Base-by-base conservation (phyloP, 2,329 filamentous ascomycete genomes). In the Sclerotinia nivalis region DNA sequence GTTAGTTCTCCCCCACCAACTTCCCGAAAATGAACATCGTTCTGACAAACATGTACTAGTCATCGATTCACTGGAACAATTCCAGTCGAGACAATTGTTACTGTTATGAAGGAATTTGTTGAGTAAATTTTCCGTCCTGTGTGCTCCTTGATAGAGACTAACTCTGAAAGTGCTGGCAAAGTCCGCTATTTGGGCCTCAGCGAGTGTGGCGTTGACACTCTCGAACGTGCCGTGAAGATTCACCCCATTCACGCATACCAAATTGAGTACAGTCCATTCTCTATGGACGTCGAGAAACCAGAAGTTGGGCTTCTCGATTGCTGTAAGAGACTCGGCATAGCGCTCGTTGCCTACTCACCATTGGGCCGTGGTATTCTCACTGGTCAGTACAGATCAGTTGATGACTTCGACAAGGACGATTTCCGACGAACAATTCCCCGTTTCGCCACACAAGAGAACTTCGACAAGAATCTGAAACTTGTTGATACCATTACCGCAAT, bases 131-230 rank as follows among this genome's bases (percentile, higher is more conserved):
- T 22, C 4, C 15, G 8, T 52, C 20, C 58, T 20, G 1, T 45
- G 15, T 18, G 2, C 8, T 43, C 1, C 20, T 25, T 50, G n/a
- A 40, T 1, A 18, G 1, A 77, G 82, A 75, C 78, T 75, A 9
- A 75, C 79, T 59, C 72, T 81, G 12, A 78, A 80, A 80, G 79
- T 8, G 82, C 85, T 72, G 85, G 86, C 70, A 87, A 87, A 76
- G 84, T 88, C 76, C 84, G 82, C 68, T 79, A 86, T 75, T 78
- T 89, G 12, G 87, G 87, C n/a, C 74, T 89, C 7, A 86, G 81
- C 4, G 85, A 87, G 73, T 80, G 82, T 70, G 82, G 81, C 10
- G 82, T 83, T 3, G 76, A 79, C 5, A 84, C 84, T 0, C 79
- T 88, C 50, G 83, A 84, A n/a, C 82, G 85, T 10, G 85, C 84